These are phyloP conservation scores for Hypseocharis bilobata DNA, from an alignment of 441 rosid species.

Conservation along the genomic window DNA sequence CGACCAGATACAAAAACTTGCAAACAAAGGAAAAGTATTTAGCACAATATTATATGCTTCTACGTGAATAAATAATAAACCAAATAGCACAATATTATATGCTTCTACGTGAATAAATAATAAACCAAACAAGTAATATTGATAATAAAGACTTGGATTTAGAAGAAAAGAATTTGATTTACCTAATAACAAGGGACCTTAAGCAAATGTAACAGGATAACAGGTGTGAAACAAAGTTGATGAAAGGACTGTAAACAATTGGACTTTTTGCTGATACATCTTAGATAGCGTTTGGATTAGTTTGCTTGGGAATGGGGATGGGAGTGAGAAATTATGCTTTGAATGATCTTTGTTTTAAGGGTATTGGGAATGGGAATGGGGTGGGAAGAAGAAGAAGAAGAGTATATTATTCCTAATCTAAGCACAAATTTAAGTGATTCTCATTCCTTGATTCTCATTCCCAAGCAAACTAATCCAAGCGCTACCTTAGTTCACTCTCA, in stretches of 20 bases:
- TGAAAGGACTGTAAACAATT: not conserved
- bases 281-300: too few relatives aligned
- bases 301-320: too few relatives aligned
- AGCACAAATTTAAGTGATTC: too few relatives aligned
- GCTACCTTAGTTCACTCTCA: not conserved
- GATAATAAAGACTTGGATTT: not conserved
- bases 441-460: too few relatives aligned
- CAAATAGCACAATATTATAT: not conserved
- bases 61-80: too few relatives aligned
- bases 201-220: not conserved
- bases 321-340: too few relatives aligned
- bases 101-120: not conserved
- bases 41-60: not conserved
- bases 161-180: not conserved
- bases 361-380: too few relatives aligned
- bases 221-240: not conserved
- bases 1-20: slow-evolving; percentile 6
- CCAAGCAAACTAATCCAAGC: too few relatives aligned
- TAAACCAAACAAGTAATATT: not conserved
- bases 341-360: too few relatives aligned
- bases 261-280: not conserved
- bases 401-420: too few relatives aligned
- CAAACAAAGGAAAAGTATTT: slow-evolving; percentile 8
- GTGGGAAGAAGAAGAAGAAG: too few relatives aligned
- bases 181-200: not conserved